These are phyloP conservation scores for Coniferiporia sulphurascens DNA, from an alignment of 1,284 basidiomycete genomes.

Conservation along the genomic window DNA sequence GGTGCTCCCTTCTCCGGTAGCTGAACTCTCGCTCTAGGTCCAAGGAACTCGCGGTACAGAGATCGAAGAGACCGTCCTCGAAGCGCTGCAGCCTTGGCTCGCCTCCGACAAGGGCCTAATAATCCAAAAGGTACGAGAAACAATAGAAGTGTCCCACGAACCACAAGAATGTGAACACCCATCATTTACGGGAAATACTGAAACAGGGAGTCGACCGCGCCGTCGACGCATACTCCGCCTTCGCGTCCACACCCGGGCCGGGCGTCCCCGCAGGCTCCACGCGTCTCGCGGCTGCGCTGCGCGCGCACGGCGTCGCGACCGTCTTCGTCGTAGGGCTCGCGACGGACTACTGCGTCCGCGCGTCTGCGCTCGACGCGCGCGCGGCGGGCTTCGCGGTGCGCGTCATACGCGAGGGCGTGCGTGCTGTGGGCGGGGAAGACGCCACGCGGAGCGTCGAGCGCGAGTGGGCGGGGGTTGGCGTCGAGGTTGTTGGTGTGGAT, in stretches of 20 bases:
- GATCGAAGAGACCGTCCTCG: conserved; percentile 15
- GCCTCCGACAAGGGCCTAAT: conserved; percentile 8
- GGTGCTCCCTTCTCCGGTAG: neutral
- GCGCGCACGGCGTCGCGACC: conserved; percentile 5
- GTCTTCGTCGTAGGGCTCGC: conserved; percentile 19
- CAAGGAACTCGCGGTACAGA: conserved; percentile 14
- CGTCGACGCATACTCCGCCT: conserved; percentile 20
- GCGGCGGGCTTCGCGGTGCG: conserved; percentile 10
- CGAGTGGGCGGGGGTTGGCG: conserved; percentile 3
- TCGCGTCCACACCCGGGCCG: conserved; percentile 4
- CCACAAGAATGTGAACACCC: neutral
- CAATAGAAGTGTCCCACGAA: too few relatives aligned
- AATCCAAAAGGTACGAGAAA: conserved; percentile 15
- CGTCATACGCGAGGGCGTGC: conserved; percentile 13
- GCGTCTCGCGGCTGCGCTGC: conserved; percentile 5
- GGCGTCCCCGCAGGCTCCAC: neutral
- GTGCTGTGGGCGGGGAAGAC: conserved; percentile 16
- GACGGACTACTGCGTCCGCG: conserved; percentile 21
- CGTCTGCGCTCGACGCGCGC: conserved; percentile 16
- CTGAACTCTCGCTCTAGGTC: neutral
- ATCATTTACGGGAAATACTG: neutral
- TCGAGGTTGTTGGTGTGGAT: conserved; percentile 6
- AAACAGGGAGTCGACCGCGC: conserved; percentile 13
- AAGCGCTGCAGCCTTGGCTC: conserved; percentile 12
- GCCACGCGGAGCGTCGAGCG: neutral